Evolutionary conservation across 2,329 filamentous ascomycete genomes (phyloP).

Genomic region (Hypoxylon sp.): DNA sequence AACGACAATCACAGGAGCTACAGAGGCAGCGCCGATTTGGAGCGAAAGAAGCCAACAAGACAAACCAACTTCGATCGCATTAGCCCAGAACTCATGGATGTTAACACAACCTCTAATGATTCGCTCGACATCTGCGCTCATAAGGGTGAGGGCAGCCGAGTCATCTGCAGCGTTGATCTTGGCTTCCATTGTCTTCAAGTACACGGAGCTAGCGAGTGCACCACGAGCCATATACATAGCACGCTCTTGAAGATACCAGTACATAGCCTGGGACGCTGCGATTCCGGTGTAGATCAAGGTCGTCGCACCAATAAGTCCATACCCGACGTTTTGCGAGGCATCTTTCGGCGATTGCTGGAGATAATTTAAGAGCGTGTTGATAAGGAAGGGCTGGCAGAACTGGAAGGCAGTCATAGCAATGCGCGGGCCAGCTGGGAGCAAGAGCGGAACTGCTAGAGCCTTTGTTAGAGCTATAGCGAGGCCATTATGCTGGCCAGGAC

Average conservation of each 20-base stretch:
- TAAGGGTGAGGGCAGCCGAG: conserved; percentile 60
- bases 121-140: conserved; percentile 62
- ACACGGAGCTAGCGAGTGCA: conserved; percentile 51
- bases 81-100: conserved; percentile 60
- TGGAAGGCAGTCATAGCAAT: conserved; percentile 49
- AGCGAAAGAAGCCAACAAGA: conserved; percentile 62
- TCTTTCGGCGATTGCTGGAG: conserved; percentile 44
- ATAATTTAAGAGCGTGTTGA: conserved; percentile 51
- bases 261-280: conserved; percentile 56
- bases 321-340: conserved; percentile 51
- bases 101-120: conserved; percentile 53
- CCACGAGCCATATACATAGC: conserved; percentile 50
- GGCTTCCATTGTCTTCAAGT: conserved; percentile 49
- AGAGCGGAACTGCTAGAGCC: conserved; percentile 18
- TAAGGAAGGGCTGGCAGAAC: conserved; percentile 54
- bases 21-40: conserved; percentile 62
- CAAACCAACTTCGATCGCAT: conserved; percentile 57
- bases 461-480: conserved; percentile 19
- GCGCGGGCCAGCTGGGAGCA: conserved; percentile 43
- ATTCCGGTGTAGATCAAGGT: conserved; percentile 58
- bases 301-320: conserved; percentile 59
- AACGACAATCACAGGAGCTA: conserved; percentile 60
- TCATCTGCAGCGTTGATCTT: conserved; percentile 38
- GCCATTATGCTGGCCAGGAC: conserved; percentile 13
- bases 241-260: conserved; percentile 56